Evolutionary conservation across 345 rosid species (phyloP), one percentile per base, ranked within the genome.

Genomic region (Aquilaria malaccensis): DNA sequence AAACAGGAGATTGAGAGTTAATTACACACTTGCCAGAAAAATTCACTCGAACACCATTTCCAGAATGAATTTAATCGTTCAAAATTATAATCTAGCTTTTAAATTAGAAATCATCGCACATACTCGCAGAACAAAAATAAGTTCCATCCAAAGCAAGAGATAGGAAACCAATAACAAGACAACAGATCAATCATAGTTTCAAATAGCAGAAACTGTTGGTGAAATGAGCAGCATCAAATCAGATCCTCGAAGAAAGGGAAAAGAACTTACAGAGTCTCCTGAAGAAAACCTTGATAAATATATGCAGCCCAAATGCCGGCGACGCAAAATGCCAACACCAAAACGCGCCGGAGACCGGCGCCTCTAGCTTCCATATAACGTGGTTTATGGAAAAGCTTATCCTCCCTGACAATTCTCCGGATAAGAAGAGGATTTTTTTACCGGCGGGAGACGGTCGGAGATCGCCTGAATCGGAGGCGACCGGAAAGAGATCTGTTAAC

Each of bases 251-350:
- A 64, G 22, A 47, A 6, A 53, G n/a, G 0, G 9, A 50, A 7
- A 31, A 9, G 47, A 3, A 66, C 96, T 75, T 77, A 93, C 99
- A 90, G 72, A 43, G 92, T 94, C 62, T 94, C 99, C 56, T 94
- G 99, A 52, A 94, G 96, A 75, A 87, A 62, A 58, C 99, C 99
- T 80, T 90, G 99, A 73, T 94, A 94, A 61, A 94, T 86, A 63
- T 94, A 94, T 11, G 97, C 96, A 52, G 97, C 69, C 97, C 99
- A 90, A 73, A 94, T 90, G 70, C 99, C 97, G 64, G 92, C 83
- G 67, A 90, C 88, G 76, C 99, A 94, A 64, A 94, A 86, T 4
- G 86, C 82, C 67, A 94, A 65, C 59, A 89, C 58, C 13, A 90
- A 46, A 45, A 82, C 69, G 47, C 96, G 85, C 72, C 83, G 85